Conservation (phyloP, 371 early-diverging fungal genomes). For the Mucor sp. region DNA sequence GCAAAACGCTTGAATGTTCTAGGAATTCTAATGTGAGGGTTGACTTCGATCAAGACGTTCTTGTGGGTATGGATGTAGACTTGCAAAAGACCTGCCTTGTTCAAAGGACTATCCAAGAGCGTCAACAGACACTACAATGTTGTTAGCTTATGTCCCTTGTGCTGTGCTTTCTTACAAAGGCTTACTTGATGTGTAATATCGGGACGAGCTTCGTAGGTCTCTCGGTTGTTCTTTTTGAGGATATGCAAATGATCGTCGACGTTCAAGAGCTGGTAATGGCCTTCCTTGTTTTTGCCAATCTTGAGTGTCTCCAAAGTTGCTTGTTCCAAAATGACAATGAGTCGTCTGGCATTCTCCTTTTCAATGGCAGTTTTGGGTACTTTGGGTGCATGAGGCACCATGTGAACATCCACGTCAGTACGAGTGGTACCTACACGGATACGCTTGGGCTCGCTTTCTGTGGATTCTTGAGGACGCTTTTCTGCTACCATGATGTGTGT, state of each 20-base stretch:
- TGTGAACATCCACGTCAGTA: constrained; percentile 50
- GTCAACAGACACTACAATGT: constrained; percentile 87
- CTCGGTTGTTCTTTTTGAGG: constrained; percentile 82
- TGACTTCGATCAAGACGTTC: constrained; percentile 96
- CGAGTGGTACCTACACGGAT: constrained; percentile 51
- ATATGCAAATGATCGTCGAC: constrained; percentile 95
- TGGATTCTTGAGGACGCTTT: constrained; percentile 20
- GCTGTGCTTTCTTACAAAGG: too few relatives aligned
- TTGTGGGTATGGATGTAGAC: constrained; percentile 95
- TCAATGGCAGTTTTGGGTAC: constrained; percentile 76
- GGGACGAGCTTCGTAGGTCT: constrained; percentile 87
- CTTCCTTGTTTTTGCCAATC: constrained; percentile 89
- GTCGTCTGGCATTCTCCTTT: constrained; percentile 78
- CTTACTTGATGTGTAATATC: constrained; percentile 96
- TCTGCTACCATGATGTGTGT: constrained; percentile 15
- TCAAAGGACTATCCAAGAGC: constrained; percentile 96
- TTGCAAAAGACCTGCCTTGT: constrained; percentile 95
- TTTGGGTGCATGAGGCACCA: constrained; percentile 79
- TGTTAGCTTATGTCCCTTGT: not conserved
- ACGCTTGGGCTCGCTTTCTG: constrained; percentile 39
- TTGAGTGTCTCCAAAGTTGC: constrained; percentile 95
- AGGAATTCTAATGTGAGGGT: constrained; percentile 97
- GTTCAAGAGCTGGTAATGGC: constrained; percentile 91
- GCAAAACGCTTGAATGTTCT: constrained; percentile 98
- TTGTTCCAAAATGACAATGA: constrained; percentile 91